These are phyloP conservation scores for Vitis vinifera DNA, from an alignment of 164 flowering plant species.

Conservation along the genomic window DNA sequence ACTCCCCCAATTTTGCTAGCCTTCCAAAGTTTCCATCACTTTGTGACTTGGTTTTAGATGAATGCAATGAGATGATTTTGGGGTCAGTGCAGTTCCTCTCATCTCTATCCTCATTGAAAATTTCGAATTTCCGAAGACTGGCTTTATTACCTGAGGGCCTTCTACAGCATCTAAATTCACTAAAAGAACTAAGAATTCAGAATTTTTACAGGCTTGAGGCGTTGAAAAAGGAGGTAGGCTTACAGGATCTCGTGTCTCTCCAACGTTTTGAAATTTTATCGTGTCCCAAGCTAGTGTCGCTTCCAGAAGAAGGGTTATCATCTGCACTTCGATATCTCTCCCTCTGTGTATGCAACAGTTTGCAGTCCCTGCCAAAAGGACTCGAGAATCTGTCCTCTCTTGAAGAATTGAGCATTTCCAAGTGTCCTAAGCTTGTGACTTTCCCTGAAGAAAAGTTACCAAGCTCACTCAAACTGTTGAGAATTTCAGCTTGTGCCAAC, in stretches of 20 bases:
- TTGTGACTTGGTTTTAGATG: neutral
- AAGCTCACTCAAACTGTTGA: neutral
- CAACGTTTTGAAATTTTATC: conserved; percentile 5
- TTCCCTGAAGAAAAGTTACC: conserved; percentile 3
- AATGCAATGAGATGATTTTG: conserved; percentile 4
- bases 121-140: neutral
- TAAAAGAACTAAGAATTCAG: neutral
- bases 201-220: neutral
- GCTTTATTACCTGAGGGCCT: conserved; percentile 3
- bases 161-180: conserved; percentile 1
- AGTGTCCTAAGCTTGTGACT: conserved; percentile 1
- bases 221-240: neutral
- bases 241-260: neutral
- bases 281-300: conserved; percentile 4
- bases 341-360: neutral
- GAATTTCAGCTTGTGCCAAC: conserved; percentile 6
- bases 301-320: conserved; percentile 2
- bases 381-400: neutral
- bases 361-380: conserved; percentile 5
- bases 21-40: conserved; percentile 10
- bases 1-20: neutral
- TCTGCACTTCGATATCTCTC: conserved; percentile 2
- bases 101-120: conserved; percentile 11
- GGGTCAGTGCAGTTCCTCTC: conserved; percentile 4
- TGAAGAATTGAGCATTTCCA: conserved; percentile 9